These are phyloP conservation scores for Eucommia ulmoides DNA, from an alignment of 257 asterid genomes.

Conservation along the genomic window DNA sequence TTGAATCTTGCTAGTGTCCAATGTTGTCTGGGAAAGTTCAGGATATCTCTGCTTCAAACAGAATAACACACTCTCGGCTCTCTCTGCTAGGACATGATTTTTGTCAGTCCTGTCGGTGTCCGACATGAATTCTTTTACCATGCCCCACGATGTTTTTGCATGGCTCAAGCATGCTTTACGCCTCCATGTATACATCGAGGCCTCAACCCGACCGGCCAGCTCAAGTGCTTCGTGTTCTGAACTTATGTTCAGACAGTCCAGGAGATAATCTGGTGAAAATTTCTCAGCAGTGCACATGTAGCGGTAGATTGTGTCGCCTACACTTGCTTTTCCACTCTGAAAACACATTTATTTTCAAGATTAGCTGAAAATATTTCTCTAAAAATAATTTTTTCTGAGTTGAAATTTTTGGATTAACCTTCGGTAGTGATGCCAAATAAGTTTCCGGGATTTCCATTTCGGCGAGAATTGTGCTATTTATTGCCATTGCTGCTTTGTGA, in stretches of 20 bases:
- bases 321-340: slow-evolving; percentile 75
- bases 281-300: slow-evolving; percentile 49
- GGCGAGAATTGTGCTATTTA: slow-evolving; percentile 56
- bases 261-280: slow-evolving; percentile 52
- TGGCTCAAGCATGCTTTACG: slow-evolving; percentile 49
- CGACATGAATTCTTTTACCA: slow-evolving; percentile 69
- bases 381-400: too few relatives aligned
- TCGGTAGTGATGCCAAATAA: slow-evolving; percentile 68
- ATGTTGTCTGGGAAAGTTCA: slow-evolving; percentile 74
- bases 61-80: slow-evolving; percentile 60
- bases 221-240: slow-evolving; percentile 84
- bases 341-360: background rate
- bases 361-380: too few relatives aligned
- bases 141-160: slow-evolving; percentile 75
- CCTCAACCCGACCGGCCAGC: slow-evolving; percentile 79
- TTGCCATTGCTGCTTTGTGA: slow-evolving; percentile 89
- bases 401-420: slow-evolving; percentile 54
- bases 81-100: slow-evolving; percentile 51
- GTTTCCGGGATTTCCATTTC: slow-evolving; percentile 88
- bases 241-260: slow-evolving; percentile 43
- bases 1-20: slow-evolving; percentile 79
- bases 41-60: slow-evolving; percentile 79
- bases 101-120: slow-evolving; percentile 66
- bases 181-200: slow-evolving; percentile 78
- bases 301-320: slow-evolving; percentile 72